phyloP scores from a whole-genome alignment of 2,329 filamentous ascomycete species.

The Fusarium sp. region DNA sequence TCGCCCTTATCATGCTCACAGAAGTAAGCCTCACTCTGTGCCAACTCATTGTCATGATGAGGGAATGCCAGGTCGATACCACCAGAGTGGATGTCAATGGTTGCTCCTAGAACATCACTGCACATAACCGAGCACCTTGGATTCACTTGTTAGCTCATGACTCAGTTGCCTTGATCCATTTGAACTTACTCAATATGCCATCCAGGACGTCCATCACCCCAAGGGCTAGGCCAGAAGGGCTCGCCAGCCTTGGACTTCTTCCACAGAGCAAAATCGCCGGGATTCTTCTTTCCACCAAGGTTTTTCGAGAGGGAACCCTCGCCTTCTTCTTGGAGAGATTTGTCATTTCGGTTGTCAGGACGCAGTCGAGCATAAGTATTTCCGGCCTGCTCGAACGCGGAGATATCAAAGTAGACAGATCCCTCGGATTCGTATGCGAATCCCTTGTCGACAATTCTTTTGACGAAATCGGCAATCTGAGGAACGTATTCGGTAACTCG shows the following conservation, averaged over 20 bases:
- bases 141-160: background rate
- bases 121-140: slow-evolving; percentile 86
- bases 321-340: slow-evolving; percentile 84
- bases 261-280: slow-evolving; percentile 91
- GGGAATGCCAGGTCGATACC: slow-evolving; percentile 92
- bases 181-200: slow-evolving; percentile 82
- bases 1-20: slow-evolving; percentile 58
- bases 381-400: slow-evolving; percentile 81
- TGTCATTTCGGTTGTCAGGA: slow-evolving; percentile 85
- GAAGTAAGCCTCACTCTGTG: slow-evolving; percentile 90
- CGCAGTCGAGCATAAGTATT: slow-evolving; percentile 87
- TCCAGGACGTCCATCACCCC: slow-evolving; percentile 87
- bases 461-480: slow-evolving; percentile 85
- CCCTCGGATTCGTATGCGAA: slow-evolving; percentile 85
- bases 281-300: slow-evolving; percentile 72
- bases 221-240: slow-evolving; percentile 86
- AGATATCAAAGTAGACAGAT: slow-evolving; percentile 94
- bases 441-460: slow-evolving; percentile 82
- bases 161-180: background rate
- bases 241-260: slow-evolving; percentile 92
- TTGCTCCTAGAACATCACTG: slow-evolving; percentile 81
- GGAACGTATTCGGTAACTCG: slow-evolving; percentile 92
- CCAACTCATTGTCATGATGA: slow-evolving; percentile 92
- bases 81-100: slow-evolving; percentile 93
- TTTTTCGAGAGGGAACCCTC: slow-evolving; percentile 80